Evolutionary conservation across 495 filamentous ascomycete genomes (phyloP).

Genomic region (Lasiosphaeria miniovina): DNA sequence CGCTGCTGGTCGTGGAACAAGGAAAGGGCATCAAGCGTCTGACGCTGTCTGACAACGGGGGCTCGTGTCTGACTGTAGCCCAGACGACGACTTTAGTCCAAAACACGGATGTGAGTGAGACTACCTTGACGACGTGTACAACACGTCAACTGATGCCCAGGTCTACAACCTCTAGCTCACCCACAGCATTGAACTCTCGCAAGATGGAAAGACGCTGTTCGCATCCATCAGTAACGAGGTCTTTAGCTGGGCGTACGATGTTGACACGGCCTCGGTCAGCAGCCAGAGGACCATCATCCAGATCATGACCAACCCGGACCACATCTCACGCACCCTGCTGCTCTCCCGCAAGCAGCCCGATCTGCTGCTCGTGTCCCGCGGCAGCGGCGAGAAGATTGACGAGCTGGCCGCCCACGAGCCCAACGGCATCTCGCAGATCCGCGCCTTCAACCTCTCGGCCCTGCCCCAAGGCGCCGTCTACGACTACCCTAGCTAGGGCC

Average conservation of each 20-base stretch:
- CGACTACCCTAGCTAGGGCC: conserved; percentile 46
- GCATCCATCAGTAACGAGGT: conserved; percentile 57
- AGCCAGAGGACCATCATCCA: conserved; percentile 47
- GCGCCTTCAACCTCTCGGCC: conserved; percentile 57
- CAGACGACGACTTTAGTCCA: conserved; percentile 27
- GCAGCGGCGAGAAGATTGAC: conserved; percentile 62
- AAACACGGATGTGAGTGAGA: conserved; percentile 39
- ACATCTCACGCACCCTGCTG: conserved; percentile 62
- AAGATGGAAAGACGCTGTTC: conserved; percentile 61
- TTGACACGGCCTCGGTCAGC: conserved; percentile 38
- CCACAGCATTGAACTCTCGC: conserved; percentile 64
- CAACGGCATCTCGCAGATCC: conserved; percentile 61
- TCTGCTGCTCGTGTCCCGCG: conserved; percentile 59
- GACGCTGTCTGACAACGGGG: conserved; percentile 45
- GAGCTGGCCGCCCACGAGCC: conserved; percentile 37
- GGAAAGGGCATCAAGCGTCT: conserved; percentile 54
- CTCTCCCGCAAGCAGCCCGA: conserved; percentile 46
- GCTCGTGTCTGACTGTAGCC: conserved; percentile 40
- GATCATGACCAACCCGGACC: conserved; percentile 58
- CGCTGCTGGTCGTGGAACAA: conserved; percentile 59
- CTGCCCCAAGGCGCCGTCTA: conserved; percentile 40
- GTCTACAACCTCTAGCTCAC: conserved; percentile 30
- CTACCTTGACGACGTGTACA: conserved; percentile 1
- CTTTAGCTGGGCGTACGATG: conserved; percentile 61
- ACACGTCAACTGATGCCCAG: conserved; percentile 7